A percentile compares a stretch with the other conserved stretches of the same genome.
Conservation (phyloP, 768 basidiomycete species). For the Cystofilobasidium bisporidii region DNA sequence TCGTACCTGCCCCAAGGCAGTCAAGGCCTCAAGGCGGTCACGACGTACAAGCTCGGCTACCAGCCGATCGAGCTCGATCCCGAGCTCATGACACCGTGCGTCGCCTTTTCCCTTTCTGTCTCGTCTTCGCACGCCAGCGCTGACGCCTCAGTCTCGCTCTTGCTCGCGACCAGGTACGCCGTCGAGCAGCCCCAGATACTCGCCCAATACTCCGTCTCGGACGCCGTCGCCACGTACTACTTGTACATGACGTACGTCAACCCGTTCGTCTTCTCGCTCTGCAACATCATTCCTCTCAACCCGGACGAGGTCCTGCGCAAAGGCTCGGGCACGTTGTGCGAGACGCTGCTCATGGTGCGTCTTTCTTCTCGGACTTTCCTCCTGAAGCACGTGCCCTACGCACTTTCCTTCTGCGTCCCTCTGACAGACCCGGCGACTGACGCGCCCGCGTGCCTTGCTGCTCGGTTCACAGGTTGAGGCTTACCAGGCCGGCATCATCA, state of each 20-base stretch:
- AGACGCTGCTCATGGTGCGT: slow-evolving; percentile 90
- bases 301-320: slow-evolving; percentile 95
- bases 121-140: neutral
- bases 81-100: slow-evolving; percentile 97
- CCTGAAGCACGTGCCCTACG: too few species aligned
- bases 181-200: slow-evolving; percentile 87
- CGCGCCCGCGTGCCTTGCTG: too few species aligned
- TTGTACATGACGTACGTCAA: slow-evolving; percentile 99
- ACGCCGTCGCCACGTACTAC: slow-evolving; percentile 99
- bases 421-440: too few species aligned
- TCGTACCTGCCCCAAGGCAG: slow-evolving; percentile 97
- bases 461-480: slow-evolving; percentile 95
- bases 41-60: slow-evolving; percentile 89
- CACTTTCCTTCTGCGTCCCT: too few species aligned
- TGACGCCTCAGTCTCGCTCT: neutral
- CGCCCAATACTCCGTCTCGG: slow-evolving; percentile 97
- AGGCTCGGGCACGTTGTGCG: slow-evolving; percentile 91
- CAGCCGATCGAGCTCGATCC: slow-evolving; percentile 95
- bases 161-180: slow-evolving; percentile 61
- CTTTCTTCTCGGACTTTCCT: neutral
- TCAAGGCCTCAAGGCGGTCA: slow-evolving; percentile 97
- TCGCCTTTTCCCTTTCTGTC: slow-evolving; percentile 4
- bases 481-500: slow-evolving; percentile 79
- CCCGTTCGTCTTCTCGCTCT: slow-evolving; percentile 97
- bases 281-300: slow-evolving; percentile 94